Percentiles rank a stretch among this genome's conserved stretches.
These are phyloP conservation scores for Xylariaceae sp. DNA, from an alignment of 2,329 filamentous ascomycete genomes.

Conservation along the genomic window DNA sequence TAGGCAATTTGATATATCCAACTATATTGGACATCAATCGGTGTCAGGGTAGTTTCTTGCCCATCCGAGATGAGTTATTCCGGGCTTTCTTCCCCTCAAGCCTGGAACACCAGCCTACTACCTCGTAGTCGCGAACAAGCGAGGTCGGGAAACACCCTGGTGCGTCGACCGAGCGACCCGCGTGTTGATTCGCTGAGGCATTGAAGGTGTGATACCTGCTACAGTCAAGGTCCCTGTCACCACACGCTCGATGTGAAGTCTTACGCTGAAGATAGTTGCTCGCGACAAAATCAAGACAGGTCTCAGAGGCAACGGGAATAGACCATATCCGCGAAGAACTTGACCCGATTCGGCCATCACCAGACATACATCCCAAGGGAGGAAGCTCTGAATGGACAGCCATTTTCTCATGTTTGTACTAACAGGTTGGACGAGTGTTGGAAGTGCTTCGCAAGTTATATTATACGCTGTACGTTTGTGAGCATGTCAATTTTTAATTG, in stretches of 20 bases:
- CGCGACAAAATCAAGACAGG: background rate
- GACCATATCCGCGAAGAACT: conserved; percentile 10
- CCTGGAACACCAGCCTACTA: background rate
- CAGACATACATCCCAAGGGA: conserved; percentile 13
- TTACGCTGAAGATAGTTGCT: background rate
- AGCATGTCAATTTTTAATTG: conserved; percentile 24
- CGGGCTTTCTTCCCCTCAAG: background rate
- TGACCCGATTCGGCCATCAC: conserved; percentile 13
- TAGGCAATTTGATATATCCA: conserved; percentile 22
- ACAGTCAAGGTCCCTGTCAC: background rate
- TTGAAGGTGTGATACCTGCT: background rate
- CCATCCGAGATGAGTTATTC: background rate
- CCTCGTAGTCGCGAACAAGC: too few species aligned
- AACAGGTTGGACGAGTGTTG: conserved; percentile 12
- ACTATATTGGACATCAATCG: conserved; percentile 14
- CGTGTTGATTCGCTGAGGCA: background rate
- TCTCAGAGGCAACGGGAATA: conserved; percentile 1
- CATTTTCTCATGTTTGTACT: conserved; percentile 25
- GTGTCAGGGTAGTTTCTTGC: background rate
- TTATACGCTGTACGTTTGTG: conserved; percentile 28
- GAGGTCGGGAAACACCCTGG: background rate
- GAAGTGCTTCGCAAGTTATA: conserved; percentile 28
- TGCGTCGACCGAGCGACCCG: background rate
- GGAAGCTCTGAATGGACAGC: conserved; percentile 11
- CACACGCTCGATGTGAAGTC: background rate